Percentiles rank a stretch among this genome's conserved stretches.
Evolutionary conservation across 2,329 filamentous ascomycete genomes (phyloP).

Genomic region (Magnaporthiopsis rhizophila): DNA sequence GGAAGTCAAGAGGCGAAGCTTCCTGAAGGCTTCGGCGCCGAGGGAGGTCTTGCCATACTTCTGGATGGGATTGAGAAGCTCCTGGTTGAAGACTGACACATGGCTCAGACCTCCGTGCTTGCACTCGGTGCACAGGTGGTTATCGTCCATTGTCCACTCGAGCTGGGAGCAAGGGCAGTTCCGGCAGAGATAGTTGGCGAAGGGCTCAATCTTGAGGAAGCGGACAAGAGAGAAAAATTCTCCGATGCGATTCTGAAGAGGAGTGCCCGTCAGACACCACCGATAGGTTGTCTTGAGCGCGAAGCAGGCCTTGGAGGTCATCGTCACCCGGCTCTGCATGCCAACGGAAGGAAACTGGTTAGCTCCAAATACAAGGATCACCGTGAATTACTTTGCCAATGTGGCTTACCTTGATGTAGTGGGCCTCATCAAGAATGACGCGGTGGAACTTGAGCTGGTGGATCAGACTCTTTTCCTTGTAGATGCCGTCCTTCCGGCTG

Average conservation of each 20-base stretch:
- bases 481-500: conserved; percentile 66
- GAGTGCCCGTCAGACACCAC: conserved; percentile 93
- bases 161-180: conserved; percentile 71
- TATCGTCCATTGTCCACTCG: conserved; percentile 73
- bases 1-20: conserved; percentile 81
- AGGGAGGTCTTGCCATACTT: conserved; percentile 51
- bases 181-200: conserved; percentile 92
- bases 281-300: conserved; percentile 81
- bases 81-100: conserved; percentile 61
- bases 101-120: conserved; percentile 42
- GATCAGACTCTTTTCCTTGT: conserved; percentile 74
- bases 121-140: conserved; percentile 59
- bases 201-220: conserved; percentile 82
- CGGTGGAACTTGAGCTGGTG: conserved; percentile 85
- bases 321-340: conserved; percentile 61
- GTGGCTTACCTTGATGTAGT: conserved; percentile 73
- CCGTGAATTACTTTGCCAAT: not conserved
- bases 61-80: conserved; percentile 78
- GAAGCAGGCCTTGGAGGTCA: conserved; percentile 92
- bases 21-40: conserved; percentile 65
- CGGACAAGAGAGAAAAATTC: conserved; percentile 93
- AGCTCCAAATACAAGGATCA: not conserved
- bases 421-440: conserved; percentile 76
- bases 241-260: conserved; percentile 92
- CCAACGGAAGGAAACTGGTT: not conserved